Base-by-base conservation (phyloP, 2,329 filamentous ascomycete genomes). In the Fusarium sp. region DNA sequence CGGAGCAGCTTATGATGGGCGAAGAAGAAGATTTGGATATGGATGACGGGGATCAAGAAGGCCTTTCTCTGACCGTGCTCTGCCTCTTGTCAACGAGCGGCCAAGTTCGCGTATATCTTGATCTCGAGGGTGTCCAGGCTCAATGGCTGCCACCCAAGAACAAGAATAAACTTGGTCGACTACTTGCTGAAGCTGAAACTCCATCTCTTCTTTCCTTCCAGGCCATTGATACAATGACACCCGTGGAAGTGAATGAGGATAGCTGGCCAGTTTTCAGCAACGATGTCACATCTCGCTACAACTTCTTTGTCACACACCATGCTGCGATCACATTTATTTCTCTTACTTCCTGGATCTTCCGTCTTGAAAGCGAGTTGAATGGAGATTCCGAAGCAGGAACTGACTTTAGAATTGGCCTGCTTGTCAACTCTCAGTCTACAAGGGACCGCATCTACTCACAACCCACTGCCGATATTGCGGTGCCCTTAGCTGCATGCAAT, bases 221-320 rank as follows among this genome's bases (percentile, higher is more conserved):
- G 75, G 88, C 88, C 35, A 84, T 92, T 60, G 90, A 92, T 72
- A 89, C 88, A 7, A 85, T 90, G 77, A 86, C 82, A 60, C 83
- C 85, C 1, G 81, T 85, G 11, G 90, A 92, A 78, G 84, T 89
- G 49, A 86, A 81, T 64, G 84, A 88, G 43, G 87, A 87, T 47
- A 85, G 85, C 72, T 92, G 90, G 90, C 90, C 90, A 10, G 85
- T 90, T 43, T 91, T 92, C 75, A 91, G 88, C 73, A 78, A 84
- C 10, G 90, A 92, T 72, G 86, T 88, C 61, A 88, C 86, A 44
- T 91, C 90, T 9, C 86, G 89, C 38, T 92, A 92, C 79, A 87
- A 85, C 19, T 90, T 92, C 74, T 92, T 88, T 71, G 83, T 92
- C 60, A 92, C 90, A 0, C 87, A 91, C 71, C 85, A 89, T 43